Conservation (phyloP, 202 grass and related monocot species). For the Bolboschoenoplectus hybrid region DNA sequence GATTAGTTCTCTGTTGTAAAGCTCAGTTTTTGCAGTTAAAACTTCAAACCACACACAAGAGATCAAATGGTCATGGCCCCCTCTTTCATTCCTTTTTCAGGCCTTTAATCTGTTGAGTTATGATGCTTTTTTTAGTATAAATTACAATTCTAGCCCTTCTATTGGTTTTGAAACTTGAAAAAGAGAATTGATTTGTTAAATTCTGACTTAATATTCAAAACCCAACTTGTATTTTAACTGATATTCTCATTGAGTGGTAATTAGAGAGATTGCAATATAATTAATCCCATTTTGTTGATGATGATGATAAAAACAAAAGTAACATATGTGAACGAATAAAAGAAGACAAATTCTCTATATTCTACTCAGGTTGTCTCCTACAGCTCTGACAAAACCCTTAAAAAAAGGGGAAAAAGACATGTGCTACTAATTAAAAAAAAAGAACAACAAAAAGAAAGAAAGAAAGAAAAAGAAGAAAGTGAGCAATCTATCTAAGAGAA, state of each 20-base stretch:
- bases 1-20: constrained; percentile 36
- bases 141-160: constrained; percentile 16
- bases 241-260: not conserved
- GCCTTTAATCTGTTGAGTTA: constrained; percentile 24
- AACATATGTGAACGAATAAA: constrained; percentile 22
- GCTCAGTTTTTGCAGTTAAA: constrained; percentile 36
- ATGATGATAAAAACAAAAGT: constrained; percentile 7
- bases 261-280: constrained; percentile 15
- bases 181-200: not conserved
- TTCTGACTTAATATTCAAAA: not conserved
- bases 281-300: not conserved
- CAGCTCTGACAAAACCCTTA: constrained; percentile 44
- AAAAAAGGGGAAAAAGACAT: constrained; percentile 14
- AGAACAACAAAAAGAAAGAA: constrained; percentile 8
- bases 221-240: not conserved
- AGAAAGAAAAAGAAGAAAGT: constrained; percentile 20
- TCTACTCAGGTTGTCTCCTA: constrained; percentile 43
- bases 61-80: constrained; percentile 29
- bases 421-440: not conserved
- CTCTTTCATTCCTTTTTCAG: constrained; percentile 32
- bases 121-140: not conserved
- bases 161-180: constrained; percentile 15
- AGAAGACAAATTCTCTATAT: constrained; percentile 39
- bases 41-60: not conserved
- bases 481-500: constrained; percentile 34